Conservation (phyloP, 2,329 filamentous ascomycete genomes). For the Fusarium verticillioides region DNA sequence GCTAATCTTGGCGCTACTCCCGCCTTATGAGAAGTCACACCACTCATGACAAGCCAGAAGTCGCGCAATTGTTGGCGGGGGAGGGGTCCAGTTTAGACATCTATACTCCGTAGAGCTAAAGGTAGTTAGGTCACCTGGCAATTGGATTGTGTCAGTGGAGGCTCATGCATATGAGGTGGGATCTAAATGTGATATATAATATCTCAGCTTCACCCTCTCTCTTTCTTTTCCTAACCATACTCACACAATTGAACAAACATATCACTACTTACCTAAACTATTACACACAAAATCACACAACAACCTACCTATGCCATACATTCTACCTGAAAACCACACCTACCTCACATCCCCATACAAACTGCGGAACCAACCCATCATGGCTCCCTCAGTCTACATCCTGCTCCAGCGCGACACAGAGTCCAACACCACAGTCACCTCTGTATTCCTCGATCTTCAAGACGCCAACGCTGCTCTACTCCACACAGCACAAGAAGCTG, state of each 20-base stretch:
- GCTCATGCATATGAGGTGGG: conserved; percentile 18
- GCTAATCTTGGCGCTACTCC: background rate
- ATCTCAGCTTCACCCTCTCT: conserved; percentile 22
- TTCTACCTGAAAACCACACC: background rate
- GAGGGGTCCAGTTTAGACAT: background rate
- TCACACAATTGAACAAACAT: conserved; percentile 1
- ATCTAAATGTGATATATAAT: conserved; percentile 45
- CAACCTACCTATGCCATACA: conserved; percentile 17
- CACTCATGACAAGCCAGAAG: conserved; percentile 35
- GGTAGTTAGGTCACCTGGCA: conserved; percentile 23
- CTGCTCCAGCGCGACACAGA: conserved; percentile 48
- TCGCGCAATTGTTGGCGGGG: conserved; percentile 28
- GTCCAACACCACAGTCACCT: conserved; percentile 43
- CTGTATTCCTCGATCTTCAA: conserved; percentile 48
- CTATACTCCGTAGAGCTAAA: background rate
- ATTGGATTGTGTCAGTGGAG: conserved; percentile 33
- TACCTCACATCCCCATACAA: conserved; percentile 24
- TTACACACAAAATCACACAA: background rate
- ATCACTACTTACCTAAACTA: background rate
- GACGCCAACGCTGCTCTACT: conserved; percentile 52
- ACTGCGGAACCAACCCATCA: conserved; percentile 22
- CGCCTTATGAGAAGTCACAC: conserved; percentile 30
- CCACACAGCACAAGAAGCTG: conserved; percentile 43
- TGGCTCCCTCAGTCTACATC: conserved; percentile 48
- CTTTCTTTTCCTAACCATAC: background rate